phyloP scores from a whole-genome alignment of 805 yeast genomes.

The Wickerhamiella allomyrinae region DNA sequence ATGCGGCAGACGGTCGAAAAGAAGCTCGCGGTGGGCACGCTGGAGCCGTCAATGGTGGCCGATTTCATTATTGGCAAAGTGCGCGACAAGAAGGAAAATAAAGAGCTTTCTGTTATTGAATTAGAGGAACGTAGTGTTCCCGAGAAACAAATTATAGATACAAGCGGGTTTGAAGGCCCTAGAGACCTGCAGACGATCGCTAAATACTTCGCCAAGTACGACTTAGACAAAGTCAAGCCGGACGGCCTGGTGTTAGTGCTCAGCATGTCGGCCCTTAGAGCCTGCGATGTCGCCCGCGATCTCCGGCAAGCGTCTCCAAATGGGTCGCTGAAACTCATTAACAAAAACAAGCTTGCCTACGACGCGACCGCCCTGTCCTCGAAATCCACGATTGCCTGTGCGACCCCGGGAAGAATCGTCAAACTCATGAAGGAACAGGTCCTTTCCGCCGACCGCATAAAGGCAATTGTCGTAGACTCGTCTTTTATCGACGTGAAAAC shows the following conservation, averaged over 20 bases:
- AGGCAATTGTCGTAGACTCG: conserved; percentile 44
- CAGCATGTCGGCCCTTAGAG: conserved; percentile 70
- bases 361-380: conserved; percentile 36
- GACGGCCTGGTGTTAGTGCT: conserved; percentile 36
- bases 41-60: conserved; percentile 45
- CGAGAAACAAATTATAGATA: conserved; percentile 45
- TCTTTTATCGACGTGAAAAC: conserved; percentile 47
- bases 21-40: conserved; percentile 41
- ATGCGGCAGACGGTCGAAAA: conserved; percentile 26
- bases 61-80: conserved; percentile 52
- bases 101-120: conserved; percentile 63
- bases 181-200: conserved; percentile 38
- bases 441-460: conserved; percentile 32
- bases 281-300: conserved; percentile 70
- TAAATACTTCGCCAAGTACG: conserved; percentile 35
- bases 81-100: conserved; percentile 35
- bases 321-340: conserved; percentile 54
- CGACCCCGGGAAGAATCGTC: conserved; percentile 48
- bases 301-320: conserved; percentile 29
- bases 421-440: conserved; percentile 35
- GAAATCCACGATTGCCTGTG: conserved; percentile 36
- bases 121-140: conserved; percentile 47
- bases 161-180: conserved; percentile 39
- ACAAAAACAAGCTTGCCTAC: conserved; percentile 55
- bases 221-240: conserved; percentile 19